Evolutionary conservation across 2,329 filamentous ascomycete species (phyloP), one percentile per base, ranked within the genome.

Genomic region (Trichoderma koningiopsis): DNA sequence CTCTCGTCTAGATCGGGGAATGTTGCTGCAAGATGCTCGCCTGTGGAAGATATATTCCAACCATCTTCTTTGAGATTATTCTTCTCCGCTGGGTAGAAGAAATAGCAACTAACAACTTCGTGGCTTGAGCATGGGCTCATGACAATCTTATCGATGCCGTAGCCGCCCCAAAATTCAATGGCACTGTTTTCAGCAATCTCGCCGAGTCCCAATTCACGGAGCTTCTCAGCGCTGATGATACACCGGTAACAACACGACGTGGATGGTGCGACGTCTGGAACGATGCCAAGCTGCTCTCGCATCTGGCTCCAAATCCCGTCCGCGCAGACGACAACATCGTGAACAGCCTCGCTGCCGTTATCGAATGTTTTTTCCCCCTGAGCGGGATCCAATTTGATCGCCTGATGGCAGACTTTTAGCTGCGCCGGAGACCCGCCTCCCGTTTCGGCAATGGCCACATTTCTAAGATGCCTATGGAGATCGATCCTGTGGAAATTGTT

Each of bases 161-260:
- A 82, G n/a, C 89, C 88, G 37, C 88, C 88, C 88, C 88, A 91
- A 78, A 89, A 90, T 75, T 90, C 87, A 5, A 91, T 80, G 1
- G 87, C 88, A 35, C 77, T 81, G 76, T 89, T 79, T 40, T 83
- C 74, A 0, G 85, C 85, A 76, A 88, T 89, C 72, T 89, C 85
- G 27, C 84, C 81, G 0, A 90, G 82, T 2, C 88, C 88, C 1
- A 87, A 79, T 61, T 81, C 80, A 19, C 85, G 80, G 10, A 85
- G 86, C 19, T 86, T 81, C 33, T 85, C 84, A 0, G 86, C 87
- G 53, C 76, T 76, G 59, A 90, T 86, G 74, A 89, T 90, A 68
- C 86, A 83, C 72, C 89, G 88, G 10, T 89, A 80, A 75, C 88
- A 90, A 76, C 83, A 86, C 1, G 83, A 86, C 8, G 84, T 82